A percentile compares a stretch with the other conserved stretches of the same genome.
Evolutionary conservation across 2,329 filamentous ascomycete species (phyloP).

Genomic region (Cladosporium sp.): DNA sequence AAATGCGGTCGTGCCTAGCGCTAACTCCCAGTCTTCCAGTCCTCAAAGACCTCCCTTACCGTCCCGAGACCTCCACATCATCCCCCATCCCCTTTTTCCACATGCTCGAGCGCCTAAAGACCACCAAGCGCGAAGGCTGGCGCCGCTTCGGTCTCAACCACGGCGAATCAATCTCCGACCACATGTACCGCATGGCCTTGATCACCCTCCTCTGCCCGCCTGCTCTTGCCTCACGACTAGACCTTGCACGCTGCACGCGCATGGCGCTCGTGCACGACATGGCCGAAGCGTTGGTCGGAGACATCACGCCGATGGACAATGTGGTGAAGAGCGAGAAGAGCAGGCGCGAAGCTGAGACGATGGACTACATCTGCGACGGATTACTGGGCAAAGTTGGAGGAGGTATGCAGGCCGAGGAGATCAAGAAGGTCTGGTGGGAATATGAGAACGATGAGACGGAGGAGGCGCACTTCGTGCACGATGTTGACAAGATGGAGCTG

Average conservation of each 20-base stretch:
- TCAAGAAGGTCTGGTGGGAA: slow-evolving; percentile 84
- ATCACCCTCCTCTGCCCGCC: slow-evolving; percentile 89
- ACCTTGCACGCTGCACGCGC: slow-evolving; percentile 79
- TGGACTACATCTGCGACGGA: slow-evolving; percentile 78
- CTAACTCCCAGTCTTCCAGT: slow-evolving; percentile 42
- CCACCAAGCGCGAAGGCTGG: slow-evolving; percentile 95
- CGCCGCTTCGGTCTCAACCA: slow-evolving; percentile 71
- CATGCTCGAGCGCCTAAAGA: slow-evolving; percentile 89
- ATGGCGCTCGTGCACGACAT: slow-evolving; percentile 98
- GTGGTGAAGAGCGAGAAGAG: slow-evolving; percentile 84
- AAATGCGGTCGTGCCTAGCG: background rate
- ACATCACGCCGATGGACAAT: slow-evolving; percentile 90
- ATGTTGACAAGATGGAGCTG: slow-evolving; percentile 95
- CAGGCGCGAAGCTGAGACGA: slow-evolving; percentile 78
- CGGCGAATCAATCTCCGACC: slow-evolving; percentile 90
- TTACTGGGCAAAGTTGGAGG: slow-evolving; percentile 72
- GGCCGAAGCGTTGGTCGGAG: slow-evolving; percentile 90
- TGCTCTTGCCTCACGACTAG: slow-evolving; percentile 64
- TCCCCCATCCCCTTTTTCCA: slow-evolving; percentile 93
- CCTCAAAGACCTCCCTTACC: slow-evolving; percentile 58
- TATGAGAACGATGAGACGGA: slow-evolving; percentile 84
- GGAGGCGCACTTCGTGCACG: slow-evolving; percentile 88
- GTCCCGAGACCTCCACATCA: slow-evolving; percentile 55
- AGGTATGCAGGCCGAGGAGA: slow-evolving; percentile 64
- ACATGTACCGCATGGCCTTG: slow-evolving; percentile 99